Percentiles rank a stretch among this genome's conserved stretches.
phyloP scores from a whole-genome alignment of 768 basidiomycete species.

The Thelephora aurantiotincta region DNA sequence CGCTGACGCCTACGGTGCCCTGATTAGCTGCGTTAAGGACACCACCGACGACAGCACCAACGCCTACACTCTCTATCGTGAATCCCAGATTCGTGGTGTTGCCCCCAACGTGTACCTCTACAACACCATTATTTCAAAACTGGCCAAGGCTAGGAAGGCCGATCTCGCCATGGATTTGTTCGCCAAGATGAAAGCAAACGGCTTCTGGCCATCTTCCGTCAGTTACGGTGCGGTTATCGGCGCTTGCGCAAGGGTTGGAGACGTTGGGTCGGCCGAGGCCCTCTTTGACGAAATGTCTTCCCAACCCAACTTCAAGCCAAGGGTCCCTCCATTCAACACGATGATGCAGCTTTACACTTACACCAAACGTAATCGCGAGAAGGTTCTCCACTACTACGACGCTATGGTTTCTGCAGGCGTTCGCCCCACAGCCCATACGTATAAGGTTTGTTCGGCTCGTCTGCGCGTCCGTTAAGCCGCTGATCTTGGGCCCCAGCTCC shows the following conservation, averaged over 20 bases:
- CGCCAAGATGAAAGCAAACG: constrained; percentile 62
- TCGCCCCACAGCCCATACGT: constrained; percentile 78
- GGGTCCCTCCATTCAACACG: constrained; percentile 93
- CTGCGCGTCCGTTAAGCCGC: not conserved
- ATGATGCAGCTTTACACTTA: constrained; percentile 97
- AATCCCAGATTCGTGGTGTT: constrained; percentile 57
- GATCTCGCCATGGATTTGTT: constrained; percentile 83
- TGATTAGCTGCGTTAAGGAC: constrained; percentile 79
- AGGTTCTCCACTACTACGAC: constrained; percentile 64
- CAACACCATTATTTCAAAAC: constrained; percentile 95
- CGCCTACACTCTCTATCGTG: constrained; percentile 72
- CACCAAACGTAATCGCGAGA: constrained; percentile 75
- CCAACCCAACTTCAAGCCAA: constrained; percentile 63
- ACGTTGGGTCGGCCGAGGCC: constrained; percentile 63
- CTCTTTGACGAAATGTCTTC: constrained; percentile 78
- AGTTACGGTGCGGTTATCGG: constrained; percentile 92
- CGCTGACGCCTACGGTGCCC: constrained; percentile 83
- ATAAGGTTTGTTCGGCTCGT: constrained; percentile 49
- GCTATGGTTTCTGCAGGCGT: constrained; percentile 48
- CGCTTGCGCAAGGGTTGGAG: constrained; percentile 89
- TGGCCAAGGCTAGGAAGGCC: constrained; percentile 88
- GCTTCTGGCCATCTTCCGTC: constrained; percentile 61
- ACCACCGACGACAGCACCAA: constrained; percentile 92
- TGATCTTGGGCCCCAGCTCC: constrained; percentile 32
- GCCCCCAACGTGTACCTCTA: constrained; percentile 77